Percentiles rank a stretch among this genome's conserved stretches.
Conservation (phyloP, 495 filamentous ascomycete species). For the Stereocaulon alpinum region DNA sequence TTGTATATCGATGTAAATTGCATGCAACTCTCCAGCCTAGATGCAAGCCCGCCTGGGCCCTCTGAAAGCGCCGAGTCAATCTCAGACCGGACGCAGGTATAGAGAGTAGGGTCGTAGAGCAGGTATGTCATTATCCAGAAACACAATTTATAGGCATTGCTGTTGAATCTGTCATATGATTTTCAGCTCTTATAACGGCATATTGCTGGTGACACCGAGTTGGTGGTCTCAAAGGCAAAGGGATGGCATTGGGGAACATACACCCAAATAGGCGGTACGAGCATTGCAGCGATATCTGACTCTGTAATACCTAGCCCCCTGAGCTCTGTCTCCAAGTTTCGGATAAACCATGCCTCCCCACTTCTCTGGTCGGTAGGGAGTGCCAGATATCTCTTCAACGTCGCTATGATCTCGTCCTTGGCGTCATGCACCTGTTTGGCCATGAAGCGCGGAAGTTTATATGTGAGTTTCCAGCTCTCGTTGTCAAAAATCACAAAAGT, state of each 20-base stretch:
- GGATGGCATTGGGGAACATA: not conserved
- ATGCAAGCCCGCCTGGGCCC: not conserved
- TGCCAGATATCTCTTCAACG: constrained; percentile 21
- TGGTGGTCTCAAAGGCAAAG: too few relatives aligned
- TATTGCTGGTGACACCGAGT: too few relatives aligned
- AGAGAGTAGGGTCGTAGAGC: constrained; percentile 11
- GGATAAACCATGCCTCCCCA: constrained; percentile 16
- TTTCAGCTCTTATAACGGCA: not conserved
- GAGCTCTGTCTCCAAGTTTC: constrained; percentile 13
- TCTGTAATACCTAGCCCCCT: constrained; percentile 13
- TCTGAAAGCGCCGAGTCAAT: constrained; percentile 6
- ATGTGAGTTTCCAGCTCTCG: constrained; percentile 24
- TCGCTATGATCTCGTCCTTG: constrained; percentile 12
- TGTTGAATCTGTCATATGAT: not conserved
- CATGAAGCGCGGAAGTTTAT: constrained; percentile 9
- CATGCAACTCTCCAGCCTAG: constrained; percentile 17
- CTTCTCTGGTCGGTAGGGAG: constrained; percentile 18
- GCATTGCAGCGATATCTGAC: constrained; percentile 19
- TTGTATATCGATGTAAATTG: constrained; percentile 17
- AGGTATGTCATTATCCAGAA: constrained; percentile 25
- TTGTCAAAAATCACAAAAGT: constrained; percentile 23
- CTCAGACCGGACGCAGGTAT: constrained; percentile 13
- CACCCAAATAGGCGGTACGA: constrained; percentile 18
- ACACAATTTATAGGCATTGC: constrained; percentile 18
- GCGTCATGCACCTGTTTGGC: constrained; percentile 13